Evolutionary conservation across 1,139 yeast genomes (phyloP).

Genomic region (Candida sojae): DNA sequence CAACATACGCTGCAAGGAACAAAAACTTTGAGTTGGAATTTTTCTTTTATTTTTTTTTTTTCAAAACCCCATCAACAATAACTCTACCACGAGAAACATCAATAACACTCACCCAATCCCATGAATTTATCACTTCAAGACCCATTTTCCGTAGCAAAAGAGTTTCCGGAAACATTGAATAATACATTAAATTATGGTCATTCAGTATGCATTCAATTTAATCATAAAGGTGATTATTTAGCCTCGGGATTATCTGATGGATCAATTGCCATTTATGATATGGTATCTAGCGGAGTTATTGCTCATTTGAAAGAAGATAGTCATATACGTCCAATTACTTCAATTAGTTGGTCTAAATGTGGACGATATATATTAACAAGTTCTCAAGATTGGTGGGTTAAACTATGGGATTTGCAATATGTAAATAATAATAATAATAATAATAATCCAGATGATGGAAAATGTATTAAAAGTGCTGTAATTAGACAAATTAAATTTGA

Average conservation of each 20-base stretch:
- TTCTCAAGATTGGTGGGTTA: constrained; percentile 84
- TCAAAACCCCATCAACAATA: not conserved
- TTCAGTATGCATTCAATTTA: constrained; percentile 73
- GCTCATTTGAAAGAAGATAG: constrained; percentile 53
- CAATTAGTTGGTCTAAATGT: constrained; percentile 74
- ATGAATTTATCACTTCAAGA: constrained; percentile 89
- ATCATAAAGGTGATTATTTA: constrained; percentile 78
- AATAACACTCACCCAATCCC: not conserved
- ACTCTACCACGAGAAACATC: not conserved
- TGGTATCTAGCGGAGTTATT: constrained; percentile 56
- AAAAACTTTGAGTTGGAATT: no score
- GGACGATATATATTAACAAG: constrained; percentile 73
- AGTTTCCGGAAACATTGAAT: constrained; percentile 82
- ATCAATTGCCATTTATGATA: constrained; percentile 73
- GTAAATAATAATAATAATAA: constrained; percentile 25
- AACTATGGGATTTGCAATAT: constrained; percentile 73
- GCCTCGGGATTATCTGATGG: constrained; percentile 89
- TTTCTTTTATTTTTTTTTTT: no score
- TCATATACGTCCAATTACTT: constrained; percentile 76
- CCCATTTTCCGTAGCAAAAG: constrained; percentile 91
- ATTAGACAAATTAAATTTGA: constrained; percentile 54
- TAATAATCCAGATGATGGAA: constrained; percentile 7
- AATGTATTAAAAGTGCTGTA: constrained; percentile 23
- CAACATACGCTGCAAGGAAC: no score
- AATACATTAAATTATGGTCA: constrained; percentile 69